phyloP scores from a whole-genome alignment of 2,329 filamentous ascomycete species.

The Aureobasidium sp. region DNA sequence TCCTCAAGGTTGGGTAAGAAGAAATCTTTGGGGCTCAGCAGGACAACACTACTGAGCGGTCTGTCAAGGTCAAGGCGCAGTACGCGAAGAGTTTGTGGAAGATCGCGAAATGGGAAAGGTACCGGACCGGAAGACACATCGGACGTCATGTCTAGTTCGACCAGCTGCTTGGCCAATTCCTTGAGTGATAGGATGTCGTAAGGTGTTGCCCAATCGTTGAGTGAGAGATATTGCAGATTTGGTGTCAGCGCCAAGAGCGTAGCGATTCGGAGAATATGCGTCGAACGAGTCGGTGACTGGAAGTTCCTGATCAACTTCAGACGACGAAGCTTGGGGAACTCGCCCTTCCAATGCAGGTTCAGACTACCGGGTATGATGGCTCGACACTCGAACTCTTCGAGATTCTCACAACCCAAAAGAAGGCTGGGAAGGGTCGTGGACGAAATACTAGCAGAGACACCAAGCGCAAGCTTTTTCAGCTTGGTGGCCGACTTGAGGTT shows the following conservation, averaged over 20 bases:
- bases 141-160: slow-evolving; percentile 4
- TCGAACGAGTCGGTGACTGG: neutral
- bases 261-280: neutral
- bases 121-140: neutral
- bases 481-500: slow-evolving; percentile 12
- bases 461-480: slow-evolving; percentile 9
- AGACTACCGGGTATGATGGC: neutral
- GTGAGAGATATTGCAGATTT: slow-evolving; percentile 1
- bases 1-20: slow-evolving; percentile 7
- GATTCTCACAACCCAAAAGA: slow-evolving; percentile 1
- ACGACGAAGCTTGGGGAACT: slow-evolving; percentile 6
- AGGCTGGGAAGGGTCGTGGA: neutral
- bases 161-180: neutral
- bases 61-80: neutral
- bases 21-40: neutral
- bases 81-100: neutral
- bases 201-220: neutral
- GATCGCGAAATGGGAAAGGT: neutral
- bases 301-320: neutral
- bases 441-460: neutral
- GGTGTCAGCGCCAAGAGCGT: neutral
- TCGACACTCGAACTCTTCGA: neutral
- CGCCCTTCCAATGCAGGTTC: slow-evolving; percentile 6
- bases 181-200: neutral
- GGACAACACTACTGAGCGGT: neutral